Percentiles rank a stretch among this genome's conserved stretches.
Conservation (phyloP, 192 early-diverging fungal species). For the Backusella westeae region DNA sequence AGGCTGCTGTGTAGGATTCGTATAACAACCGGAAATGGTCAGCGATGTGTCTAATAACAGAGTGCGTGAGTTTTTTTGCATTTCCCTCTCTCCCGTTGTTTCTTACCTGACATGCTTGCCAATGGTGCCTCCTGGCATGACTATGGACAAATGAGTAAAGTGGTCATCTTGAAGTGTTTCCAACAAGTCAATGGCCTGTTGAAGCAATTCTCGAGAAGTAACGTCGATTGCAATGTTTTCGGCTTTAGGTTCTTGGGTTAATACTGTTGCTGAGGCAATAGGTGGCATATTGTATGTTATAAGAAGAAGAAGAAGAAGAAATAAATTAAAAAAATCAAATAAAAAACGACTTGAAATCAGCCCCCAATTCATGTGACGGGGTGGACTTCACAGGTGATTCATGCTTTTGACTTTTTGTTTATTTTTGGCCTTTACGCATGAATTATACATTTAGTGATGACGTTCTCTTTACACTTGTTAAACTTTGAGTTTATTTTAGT, state of each 20-base stretch:
- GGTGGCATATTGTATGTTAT: neutral
- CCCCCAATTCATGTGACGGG: neutral
- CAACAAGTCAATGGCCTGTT: conserved; percentile 32
- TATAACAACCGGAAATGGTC: conserved; percentile 47
- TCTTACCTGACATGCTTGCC: conserved; percentile 49
- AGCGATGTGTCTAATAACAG: conserved; percentile 33
- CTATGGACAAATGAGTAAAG: conserved; percentile 33
- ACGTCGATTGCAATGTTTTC: neutral
- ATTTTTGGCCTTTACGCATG: neutral
- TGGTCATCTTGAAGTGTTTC: conserved; percentile 27
- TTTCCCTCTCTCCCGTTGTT: neutral
- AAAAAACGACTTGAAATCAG: neutral
- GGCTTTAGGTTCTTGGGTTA: neutral
- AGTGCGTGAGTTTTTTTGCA: neutral
- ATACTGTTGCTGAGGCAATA: neutral
- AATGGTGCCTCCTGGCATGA: conserved; percentile 45
- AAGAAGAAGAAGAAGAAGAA: neutral
- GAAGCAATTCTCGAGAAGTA: conserved; percentile 1
- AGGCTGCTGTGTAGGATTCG: conserved; percentile 9
- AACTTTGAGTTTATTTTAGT: too few relatives aligned
- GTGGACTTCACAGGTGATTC: neutral
- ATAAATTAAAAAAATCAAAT: neutral
- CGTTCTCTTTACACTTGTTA: neutral
- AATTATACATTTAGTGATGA: neutral
- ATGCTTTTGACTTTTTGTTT: neutral